phyloP scores from a whole-genome alignment of 129 eudicot species.

The Deinandra increscens region DNA sequence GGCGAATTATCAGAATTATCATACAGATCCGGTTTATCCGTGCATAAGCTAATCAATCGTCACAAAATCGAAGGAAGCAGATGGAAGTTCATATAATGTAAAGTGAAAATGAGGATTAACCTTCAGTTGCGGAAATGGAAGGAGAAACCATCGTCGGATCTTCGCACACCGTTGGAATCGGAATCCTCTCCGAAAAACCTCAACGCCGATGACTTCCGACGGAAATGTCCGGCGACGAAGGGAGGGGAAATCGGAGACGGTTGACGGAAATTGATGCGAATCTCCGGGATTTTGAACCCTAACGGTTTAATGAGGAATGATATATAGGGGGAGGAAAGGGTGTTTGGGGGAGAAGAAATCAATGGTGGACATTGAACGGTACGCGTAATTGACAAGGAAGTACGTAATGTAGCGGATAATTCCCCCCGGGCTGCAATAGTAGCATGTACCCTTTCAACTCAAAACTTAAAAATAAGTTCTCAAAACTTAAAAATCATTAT shows the following conservation, averaged over 20 bases:
- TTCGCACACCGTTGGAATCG: slow-evolving; percentile 14
- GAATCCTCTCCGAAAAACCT: not conserved
- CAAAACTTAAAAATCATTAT: too few species aligned
- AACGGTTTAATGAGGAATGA: not conserved
- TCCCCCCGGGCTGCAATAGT: not conserved
- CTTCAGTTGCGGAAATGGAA: slow-evolving; percentile 28
- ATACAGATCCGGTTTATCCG: slow-evolving; percentile 19
- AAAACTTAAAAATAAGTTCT: too few species aligned
- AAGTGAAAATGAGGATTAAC: slow-evolving; percentile 21
- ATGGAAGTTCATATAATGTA: not conserved
- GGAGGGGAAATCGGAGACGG: not conserved
- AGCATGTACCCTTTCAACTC: too few species aligned
- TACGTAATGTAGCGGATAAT: not conserved
- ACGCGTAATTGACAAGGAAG: not conserved
- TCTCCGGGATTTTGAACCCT: not conserved
- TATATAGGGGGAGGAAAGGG: not conserved
- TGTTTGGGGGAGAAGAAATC: not conserved
- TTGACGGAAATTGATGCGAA: not conserved
- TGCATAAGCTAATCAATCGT: not conserved
- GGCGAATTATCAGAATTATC: too few species aligned
- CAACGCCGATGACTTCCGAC: not conserved
- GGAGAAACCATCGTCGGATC: slow-evolving; percentile 32
- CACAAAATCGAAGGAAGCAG: not conserved
- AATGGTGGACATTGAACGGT: not conserved
- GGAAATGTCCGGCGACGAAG: slow-evolving; percentile 7